Conservation (phyloP, 1,139 yeast species). For the Cylindricascospora bacillispora region DNA sequence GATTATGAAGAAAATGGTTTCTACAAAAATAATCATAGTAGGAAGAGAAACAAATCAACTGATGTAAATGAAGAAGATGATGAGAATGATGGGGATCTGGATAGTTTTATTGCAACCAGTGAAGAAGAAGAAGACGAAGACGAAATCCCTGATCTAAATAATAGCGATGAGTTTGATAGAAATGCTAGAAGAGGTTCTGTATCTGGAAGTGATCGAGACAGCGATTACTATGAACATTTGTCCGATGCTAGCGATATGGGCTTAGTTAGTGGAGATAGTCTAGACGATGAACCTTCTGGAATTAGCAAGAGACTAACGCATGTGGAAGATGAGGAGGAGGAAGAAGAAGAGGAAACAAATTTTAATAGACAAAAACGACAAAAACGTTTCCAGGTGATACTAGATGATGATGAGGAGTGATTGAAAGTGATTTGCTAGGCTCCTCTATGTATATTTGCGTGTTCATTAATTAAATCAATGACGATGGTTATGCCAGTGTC, state of each 20-base stretch:
- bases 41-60: background rate
- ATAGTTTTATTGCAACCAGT: conserved; percentile 1
- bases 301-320: conserved; percentile 3
- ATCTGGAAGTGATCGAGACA: conserved; percentile 7
- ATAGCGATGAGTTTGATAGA: conserved; percentile 3
- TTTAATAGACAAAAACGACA: conserved; percentile 5
- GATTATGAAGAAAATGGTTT: conserved; percentile 3
- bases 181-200: background rate
- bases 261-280: conserved; percentile 20
- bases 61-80: conserved; percentile 8
- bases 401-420: conserved; percentile 21
- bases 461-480: too few relatives aligned
- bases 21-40: background rate
- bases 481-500: too few relatives aligned
- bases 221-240: conserved; percentile 16
- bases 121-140: conserved; percentile 5
- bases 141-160: conserved; percentile 3
- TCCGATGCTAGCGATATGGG: too few relatives aligned
- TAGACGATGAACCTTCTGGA: conserved; percentile 9
- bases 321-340: conserved; percentile 4
- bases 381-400: conserved; percentile 13
- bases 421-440: too few relatives aligned
- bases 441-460: too few relatives aligned
- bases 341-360: conserved; percentile 1
- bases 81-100: conserved; percentile 3